Conservation (phyloP, 371 early-diverging fungal species). For the Choanephora cucurbitarum region DNA sequence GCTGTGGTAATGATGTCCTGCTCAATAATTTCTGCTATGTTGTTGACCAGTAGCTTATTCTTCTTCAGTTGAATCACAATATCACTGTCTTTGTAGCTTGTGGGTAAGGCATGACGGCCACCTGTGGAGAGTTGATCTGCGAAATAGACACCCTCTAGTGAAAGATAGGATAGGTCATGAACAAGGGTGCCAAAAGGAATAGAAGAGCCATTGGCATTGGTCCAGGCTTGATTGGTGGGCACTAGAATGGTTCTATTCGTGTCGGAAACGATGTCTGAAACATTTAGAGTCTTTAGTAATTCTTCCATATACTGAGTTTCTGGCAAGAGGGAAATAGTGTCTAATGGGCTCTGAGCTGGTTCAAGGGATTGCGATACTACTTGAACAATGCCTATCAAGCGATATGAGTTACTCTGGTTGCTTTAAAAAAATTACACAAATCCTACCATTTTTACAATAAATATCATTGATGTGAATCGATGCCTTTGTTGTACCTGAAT, state of each 20-base stretch:
- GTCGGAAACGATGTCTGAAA: conserved; percentile 20
- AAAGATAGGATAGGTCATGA: conserved; percentile 13
- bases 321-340: conserved; percentile 19
- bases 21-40: conserved; percentile 9
- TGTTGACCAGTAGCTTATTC: background rate
- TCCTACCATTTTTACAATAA: conserved; percentile 15
- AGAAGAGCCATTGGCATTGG: background rate
- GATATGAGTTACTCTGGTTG: conserved; percentile 6
- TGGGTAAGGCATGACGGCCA: background rate
- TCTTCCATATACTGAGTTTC: conserved; percentile 22
- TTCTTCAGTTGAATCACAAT: background rate
- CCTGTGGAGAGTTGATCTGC: background rate
- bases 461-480: background rate
- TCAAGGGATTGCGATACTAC: conserved; percentile 19
- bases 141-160: conserved; percentile 14
- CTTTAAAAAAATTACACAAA: background rate
- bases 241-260: conserved; percentile 21
- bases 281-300: conserved; percentile 22
- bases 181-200: conserved; percentile 24
- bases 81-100: conserved; percentile 1
- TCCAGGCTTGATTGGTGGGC: conserved; percentile 22
- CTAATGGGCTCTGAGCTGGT: conserved; percentile 18
- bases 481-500: conserved; percentile 9
- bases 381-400: conserved; percentile 24
- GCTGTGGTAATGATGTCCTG: conserved; percentile 23